A percentile compares a stretch with the other conserved stretches of the same genome.
phyloP scores from a whole-genome alignment of 768 basidiomycete species.

The Ramaria rubella region DNA sequence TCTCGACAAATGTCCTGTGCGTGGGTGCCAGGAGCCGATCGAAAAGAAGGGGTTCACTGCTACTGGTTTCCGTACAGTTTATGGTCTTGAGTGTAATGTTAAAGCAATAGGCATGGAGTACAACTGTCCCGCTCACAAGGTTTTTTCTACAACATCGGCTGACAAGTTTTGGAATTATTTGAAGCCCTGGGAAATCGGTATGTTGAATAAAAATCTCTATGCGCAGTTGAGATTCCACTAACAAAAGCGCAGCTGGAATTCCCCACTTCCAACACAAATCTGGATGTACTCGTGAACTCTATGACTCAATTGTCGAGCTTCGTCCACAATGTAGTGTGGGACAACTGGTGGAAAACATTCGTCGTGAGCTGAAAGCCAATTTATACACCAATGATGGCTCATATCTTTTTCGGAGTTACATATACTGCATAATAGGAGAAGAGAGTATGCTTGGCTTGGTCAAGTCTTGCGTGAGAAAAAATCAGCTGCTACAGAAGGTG shows the following conservation, averaged over 20 bases:
- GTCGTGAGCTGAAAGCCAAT: background rate
- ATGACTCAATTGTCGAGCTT: background rate
- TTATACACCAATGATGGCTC: background rate
- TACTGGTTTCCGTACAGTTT: background rate
- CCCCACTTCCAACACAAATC: background rate
- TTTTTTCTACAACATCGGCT: background rate
- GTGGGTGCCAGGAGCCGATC: background rate
- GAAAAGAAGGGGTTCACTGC: background rate
- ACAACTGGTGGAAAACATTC: background rate
- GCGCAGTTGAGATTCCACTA: background rate
- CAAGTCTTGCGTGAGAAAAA: background rate
- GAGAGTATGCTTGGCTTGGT: background rate
- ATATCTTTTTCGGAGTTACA: background rate
- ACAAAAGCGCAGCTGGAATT: background rate
- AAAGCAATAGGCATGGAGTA: slow-evolving; percentile 2
- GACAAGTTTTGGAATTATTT: background rate
- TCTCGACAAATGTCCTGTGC: no score
- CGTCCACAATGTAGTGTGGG: background rate
- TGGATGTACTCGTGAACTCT: background rate
- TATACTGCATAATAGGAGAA: background rate
- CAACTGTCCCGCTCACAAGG: background rate
- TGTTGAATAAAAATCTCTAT: background rate
- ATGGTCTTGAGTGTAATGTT: background rate
- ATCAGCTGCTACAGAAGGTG: no score
- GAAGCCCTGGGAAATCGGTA: background rate